Conservation (phyloP, 306 rosid species). For the Pueraria montana region DNA sequence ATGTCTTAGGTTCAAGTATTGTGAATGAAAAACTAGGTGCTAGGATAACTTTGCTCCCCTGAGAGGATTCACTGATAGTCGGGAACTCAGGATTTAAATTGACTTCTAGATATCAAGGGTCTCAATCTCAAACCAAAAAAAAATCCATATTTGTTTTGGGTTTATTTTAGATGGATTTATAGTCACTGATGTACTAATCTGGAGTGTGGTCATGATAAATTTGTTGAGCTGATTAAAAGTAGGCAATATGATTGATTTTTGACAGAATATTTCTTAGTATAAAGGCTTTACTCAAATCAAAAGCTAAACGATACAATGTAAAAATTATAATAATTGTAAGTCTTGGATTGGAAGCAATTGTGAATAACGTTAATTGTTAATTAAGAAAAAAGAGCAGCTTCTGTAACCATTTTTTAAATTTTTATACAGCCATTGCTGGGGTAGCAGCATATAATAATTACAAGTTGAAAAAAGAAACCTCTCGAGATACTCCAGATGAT, state of each 20-base stretch:
- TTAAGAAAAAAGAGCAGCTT: conserved; percentile 27
- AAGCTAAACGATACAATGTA: conserved; percentile 15
- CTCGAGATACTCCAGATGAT: conserved; percentile 54
- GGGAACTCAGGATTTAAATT: background rate
- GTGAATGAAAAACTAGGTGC: background rate
- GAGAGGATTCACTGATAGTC: background rate
- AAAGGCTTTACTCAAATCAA: conserved; percentile 13
- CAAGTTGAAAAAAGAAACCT: conserved; percentile 84
- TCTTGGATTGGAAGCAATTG: conserved; percentile 34
- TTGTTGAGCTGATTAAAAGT: conserved; percentile 35
- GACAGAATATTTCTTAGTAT: conserved; percentile 24
- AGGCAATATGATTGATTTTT: conserved; percentile 23
- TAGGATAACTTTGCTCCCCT: conserved; percentile 12
- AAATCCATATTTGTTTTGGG: conserved; percentile 1
- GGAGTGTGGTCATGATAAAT: background rate
- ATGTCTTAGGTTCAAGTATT: conserved; percentile 13
- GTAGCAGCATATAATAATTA: conserved; percentile 94
- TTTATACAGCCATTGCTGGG: conserved; percentile 89
- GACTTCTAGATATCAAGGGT: background rate
- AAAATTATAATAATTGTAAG: conserved; percentile 20
- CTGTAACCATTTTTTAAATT: conserved; percentile 31
- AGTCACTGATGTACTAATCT: conserved; percentile 29
- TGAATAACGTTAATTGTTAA: conserved; percentile 14
- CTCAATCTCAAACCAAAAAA: background rate
- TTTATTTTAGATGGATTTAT: conserved; percentile 19